Evolutionary conservation across 2,329 filamentous ascomycete genomes (phyloP).

Genomic region (Atkinsonella texensis): DNA sequence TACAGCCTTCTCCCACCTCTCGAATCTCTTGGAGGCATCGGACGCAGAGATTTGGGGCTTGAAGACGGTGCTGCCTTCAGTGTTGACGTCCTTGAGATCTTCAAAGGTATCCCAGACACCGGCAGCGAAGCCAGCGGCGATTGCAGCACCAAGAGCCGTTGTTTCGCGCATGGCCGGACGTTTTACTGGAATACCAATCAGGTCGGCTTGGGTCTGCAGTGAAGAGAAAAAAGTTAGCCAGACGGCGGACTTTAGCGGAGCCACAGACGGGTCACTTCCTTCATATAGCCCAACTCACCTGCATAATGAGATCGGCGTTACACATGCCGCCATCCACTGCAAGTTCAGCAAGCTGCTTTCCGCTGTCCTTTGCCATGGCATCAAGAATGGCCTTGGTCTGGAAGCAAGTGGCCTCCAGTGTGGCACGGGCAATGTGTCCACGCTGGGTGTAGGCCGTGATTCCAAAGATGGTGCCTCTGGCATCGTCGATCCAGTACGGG

Average conservation of each 20-base stretch:
- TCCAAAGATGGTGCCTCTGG: slow-evolving; percentile 66
- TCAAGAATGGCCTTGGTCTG: slow-evolving; percentile 74
- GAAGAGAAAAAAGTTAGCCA: neutral
- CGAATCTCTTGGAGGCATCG: slow-evolving; percentile 51
- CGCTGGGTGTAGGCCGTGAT: slow-evolving; percentile 66
- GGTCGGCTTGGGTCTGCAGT: slow-evolving; percentile 60
- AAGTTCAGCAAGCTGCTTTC: slow-evolving; percentile 59
- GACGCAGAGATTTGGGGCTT: slow-evolving; percentile 49
- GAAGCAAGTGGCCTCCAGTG: slow-evolving; percentile 70
- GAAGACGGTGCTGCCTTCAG: slow-evolving; percentile 56
- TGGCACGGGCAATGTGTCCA: slow-evolving; percentile 68
- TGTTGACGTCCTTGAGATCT: slow-evolving; percentile 61
- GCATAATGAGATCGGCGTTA: slow-evolving; percentile 72
- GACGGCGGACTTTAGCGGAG: neutral
- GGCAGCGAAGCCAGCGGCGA: slow-evolving; percentile 68
- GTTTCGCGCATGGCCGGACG: slow-evolving; percentile 75
- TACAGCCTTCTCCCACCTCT: slow-evolving; percentile 64
- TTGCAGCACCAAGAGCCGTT: slow-evolving; percentile 69
- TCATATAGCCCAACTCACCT: slow-evolving; percentile 23
- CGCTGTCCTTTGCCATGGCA: slow-evolving; percentile 70
- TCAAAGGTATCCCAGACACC: slow-evolving; percentile 63
- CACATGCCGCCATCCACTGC: slow-evolving; percentile 78
- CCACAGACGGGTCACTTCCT: neutral
- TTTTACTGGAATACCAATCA: slow-evolving; percentile 68
- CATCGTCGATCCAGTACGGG: slow-evolving; percentile 78